These are phyloP conservation scores for Lachnellula occidentalis DNA, from an alignment of 2,329 filamentous ascomycete genomes.

Conservation along the genomic window DNA sequence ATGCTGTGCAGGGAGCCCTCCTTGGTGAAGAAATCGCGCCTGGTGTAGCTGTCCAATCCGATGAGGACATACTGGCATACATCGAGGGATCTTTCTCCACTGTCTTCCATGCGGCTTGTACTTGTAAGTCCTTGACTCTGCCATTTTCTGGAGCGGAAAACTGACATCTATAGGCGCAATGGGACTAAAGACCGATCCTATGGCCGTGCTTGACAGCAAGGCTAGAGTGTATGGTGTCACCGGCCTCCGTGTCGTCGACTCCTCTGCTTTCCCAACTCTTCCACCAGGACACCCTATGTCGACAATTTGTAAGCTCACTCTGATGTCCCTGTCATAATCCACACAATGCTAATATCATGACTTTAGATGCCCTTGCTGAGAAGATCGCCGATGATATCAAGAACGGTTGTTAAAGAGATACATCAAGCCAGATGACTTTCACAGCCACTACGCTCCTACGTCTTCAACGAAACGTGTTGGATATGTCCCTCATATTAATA, in stretches of 20 bases:
- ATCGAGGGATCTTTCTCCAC: too few relatives aligned
- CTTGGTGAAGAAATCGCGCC: background rate
- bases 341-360: too few relatives aligned
- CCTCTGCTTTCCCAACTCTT: background rate
- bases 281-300: background rate
- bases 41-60: background rate
- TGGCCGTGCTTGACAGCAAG: background rate
- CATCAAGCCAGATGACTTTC: too few relatives aligned
- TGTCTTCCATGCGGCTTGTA: too few relatives aligned
- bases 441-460: too few relatives aligned
- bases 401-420: too few relatives aligned
- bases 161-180: background rate
- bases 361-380: too few relatives aligned
- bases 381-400: too few relatives aligned
- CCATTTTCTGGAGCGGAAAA: background rate
- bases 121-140: background rate
- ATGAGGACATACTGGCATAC: background rate
- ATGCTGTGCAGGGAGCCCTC: background rate
- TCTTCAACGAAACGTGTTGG: too few relatives aligned
- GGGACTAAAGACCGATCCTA: background rate
- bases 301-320: too few relatives aligned
- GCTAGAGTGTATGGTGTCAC: background rate
- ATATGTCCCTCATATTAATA: too few relatives aligned
- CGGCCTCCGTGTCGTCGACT: background rate
- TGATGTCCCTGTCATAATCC: too few relatives aligned